Conservation (phyloP, 2,329 filamentous ascomycete species). For the Trichoderma guizhouense region DNA sequence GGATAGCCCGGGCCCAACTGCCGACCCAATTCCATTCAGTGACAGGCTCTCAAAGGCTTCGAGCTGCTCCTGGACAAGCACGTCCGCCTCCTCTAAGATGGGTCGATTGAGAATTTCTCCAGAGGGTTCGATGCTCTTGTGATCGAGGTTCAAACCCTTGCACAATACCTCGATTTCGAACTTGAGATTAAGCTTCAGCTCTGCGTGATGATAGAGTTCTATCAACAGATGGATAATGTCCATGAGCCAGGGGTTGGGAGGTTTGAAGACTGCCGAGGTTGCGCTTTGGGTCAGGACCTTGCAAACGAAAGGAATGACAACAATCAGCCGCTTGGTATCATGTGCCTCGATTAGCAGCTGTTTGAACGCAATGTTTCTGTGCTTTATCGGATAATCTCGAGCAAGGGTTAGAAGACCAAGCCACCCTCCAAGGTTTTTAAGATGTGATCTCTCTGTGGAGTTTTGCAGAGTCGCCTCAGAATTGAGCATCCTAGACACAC, state of each 20-base stretch:
- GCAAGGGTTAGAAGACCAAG: slow-evolving; percentile 89
- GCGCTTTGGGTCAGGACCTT: slow-evolving; percentile 86
- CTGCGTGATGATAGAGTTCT: slow-evolving; percentile 88
- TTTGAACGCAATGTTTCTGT: slow-evolving; percentile 96
- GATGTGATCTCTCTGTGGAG: slow-evolving; percentile 75
- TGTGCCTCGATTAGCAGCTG: slow-evolving; percentile 91
- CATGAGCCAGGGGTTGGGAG: slow-evolving; percentile 97
- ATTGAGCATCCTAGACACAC: slow-evolving; percentile 82
- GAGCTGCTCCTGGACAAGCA: slow-evolving; percentile 62
- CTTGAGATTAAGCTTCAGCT: slow-evolving; percentile 93
- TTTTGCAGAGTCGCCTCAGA: slow-evolving; percentile 83
- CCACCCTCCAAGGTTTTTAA: slow-evolving; percentile 94
- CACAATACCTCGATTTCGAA: slow-evolving; percentile 98
- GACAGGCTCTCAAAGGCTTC: slow-evolving; percentile 82
- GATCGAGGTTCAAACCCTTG: slow-evolving; percentile 86
- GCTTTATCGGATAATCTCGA: slow-evolving; percentile 90
- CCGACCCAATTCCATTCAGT: slow-evolving; percentile 68
- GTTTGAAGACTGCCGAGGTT: slow-evolving; percentile 82
- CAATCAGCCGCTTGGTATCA: slow-evolving; percentile 83
- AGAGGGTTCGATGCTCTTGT: slow-evolving; percentile 86
- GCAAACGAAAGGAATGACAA: slow-evolving; percentile 96
- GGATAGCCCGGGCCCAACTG: slow-evolving; percentile 69
- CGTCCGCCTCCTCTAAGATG: slow-evolving; percentile 59
- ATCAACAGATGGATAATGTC: slow-evolving; percentile 89
- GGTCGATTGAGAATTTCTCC: slow-evolving; percentile 78